These are phyloP conservation scores for Limonium bicolor DNA, from an alignment of 148 eudicot species.

Conservation along the genomic window DNA sequence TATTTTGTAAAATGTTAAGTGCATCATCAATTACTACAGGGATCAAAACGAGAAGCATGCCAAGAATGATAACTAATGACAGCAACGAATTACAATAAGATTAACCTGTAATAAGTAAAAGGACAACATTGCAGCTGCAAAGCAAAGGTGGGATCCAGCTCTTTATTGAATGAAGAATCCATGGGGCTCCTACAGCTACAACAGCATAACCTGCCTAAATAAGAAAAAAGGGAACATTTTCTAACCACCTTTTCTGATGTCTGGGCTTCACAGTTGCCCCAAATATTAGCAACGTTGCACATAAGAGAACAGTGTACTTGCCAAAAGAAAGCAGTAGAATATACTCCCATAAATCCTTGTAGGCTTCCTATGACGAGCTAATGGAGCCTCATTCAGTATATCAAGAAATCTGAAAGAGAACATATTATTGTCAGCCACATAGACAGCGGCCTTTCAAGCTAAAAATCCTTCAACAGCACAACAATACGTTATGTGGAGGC, in stretches of 20 bases:
- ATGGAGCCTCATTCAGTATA: constrained; percentile 82
- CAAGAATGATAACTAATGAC: too few relatives aligned
- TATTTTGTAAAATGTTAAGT: too few relatives aligned
- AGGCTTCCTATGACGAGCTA: constrained; percentile 78
- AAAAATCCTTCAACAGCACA: too few relatives aligned
- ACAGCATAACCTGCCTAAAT: constrained; percentile 84
- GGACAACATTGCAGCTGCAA: constrained; percentile 71
- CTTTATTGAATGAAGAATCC: constrained; percentile 51
- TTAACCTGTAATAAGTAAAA: constrained; percentile 67
- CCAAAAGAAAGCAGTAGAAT: constrained; percentile 74
- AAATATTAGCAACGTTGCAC: constrained; percentile 6
- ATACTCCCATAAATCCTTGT: constrained; percentile 65
- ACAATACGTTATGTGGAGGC: too few relatives aligned
- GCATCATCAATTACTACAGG: too few relatives aligned
- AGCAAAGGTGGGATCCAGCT: constrained; percentile 47
- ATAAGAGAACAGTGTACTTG: constrained; percentile 26
- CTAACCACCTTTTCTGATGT: too few relatives aligned
- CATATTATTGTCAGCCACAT: too few relatives aligned
- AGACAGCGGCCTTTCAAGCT: too few relatives aligned
- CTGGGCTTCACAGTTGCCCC: too few relatives aligned
- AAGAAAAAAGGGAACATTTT: too few relatives aligned
- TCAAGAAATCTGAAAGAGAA: constrained; percentile 71
- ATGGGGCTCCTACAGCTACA: constrained; percentile 67
- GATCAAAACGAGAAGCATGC: too few relatives aligned
- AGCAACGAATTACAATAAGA: not conserved